phyloP scores from a whole-genome alignment of 306 rosid species.

The Mucuna pruriens region DNA sequence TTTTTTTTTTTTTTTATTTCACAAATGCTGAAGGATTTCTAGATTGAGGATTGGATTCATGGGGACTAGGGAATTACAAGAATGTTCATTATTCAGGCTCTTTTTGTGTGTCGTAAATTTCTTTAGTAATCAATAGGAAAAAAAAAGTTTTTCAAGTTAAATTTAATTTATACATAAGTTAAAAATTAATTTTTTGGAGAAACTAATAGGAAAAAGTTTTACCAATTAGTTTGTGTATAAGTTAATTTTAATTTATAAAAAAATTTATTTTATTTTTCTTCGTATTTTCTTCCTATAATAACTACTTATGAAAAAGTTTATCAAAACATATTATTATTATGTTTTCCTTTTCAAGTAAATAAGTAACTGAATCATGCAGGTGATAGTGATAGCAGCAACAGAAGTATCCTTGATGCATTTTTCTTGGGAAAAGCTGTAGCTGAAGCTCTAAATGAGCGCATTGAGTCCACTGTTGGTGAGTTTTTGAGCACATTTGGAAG shows the following conservation, averaged over 20 bases:
- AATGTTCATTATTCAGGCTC: not conserved
- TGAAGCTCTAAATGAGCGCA: conserved; percentile 86
- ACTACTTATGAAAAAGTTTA: no score
- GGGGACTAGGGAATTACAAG: not conserved
- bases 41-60: not conserved
- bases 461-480: conserved; percentile 91
- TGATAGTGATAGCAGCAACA: conserved; percentile 72
- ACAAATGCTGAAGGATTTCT: conserved; percentile 9
- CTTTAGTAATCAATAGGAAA: no score
- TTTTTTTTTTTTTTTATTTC: not conserved
- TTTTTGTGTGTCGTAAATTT: no score
- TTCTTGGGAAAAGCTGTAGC: conserved; percentile 97
- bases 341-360: not conserved
- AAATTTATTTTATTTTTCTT: no score
- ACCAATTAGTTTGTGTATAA: no score
- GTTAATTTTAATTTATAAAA: no score
- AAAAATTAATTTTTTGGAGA: no score
- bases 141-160: no score
- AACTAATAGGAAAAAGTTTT: no score
- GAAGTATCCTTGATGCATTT: conserved; percentile 86
- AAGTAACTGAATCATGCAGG: conserved; percentile 55
- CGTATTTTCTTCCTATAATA: no score
- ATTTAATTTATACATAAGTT: no score
- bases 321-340: no score
- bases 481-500: conserved; percentile 77